A percentile compares a stretch with the other conserved stretches of the same genome.
phyloP scores from a whole-genome alignment of 2,329 filamentous ascomycete species.

The Fusarium ramigenum region DNA sequence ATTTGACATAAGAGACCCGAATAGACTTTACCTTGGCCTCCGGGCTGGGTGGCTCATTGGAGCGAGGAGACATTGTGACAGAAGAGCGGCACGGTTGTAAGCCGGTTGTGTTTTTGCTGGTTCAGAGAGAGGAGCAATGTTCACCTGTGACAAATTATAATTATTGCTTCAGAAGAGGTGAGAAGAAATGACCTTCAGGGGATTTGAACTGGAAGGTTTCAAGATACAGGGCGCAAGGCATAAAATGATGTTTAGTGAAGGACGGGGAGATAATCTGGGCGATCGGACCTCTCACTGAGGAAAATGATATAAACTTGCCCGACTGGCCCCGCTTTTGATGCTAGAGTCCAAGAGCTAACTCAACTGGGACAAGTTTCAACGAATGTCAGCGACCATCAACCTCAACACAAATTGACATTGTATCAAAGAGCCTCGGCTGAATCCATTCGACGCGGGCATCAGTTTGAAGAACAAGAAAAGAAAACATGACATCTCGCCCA shows the following conservation, averaged over 20 bases:
- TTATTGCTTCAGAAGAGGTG: accelerated
- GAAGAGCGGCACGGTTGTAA: neutral
- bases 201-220: neutral
- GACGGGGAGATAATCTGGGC: neutral
- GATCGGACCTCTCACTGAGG: neutral
- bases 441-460: neutral
- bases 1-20: neutral
- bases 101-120: neutral
- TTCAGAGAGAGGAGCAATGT: neutral
- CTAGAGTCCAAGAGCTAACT: neutral
- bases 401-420: neutral
- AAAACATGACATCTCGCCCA: neutral
- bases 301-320: neutral
- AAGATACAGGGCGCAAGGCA: neutral
- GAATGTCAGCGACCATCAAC: neutral
- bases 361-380: neutral
- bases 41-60: neutral
- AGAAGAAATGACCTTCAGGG: accelerated
- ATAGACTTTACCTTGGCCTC: neutral
- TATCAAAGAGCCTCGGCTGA: neutral
- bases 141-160: too few species aligned
- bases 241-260: neutral
- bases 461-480: neutral
- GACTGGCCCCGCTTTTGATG: neutral
- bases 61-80: neutral